These are phyloP conservation scores for Acanthochlamys bracteata DNA, from an alignment of 106 monocot genomes.

Conservation along the genomic window DNA sequence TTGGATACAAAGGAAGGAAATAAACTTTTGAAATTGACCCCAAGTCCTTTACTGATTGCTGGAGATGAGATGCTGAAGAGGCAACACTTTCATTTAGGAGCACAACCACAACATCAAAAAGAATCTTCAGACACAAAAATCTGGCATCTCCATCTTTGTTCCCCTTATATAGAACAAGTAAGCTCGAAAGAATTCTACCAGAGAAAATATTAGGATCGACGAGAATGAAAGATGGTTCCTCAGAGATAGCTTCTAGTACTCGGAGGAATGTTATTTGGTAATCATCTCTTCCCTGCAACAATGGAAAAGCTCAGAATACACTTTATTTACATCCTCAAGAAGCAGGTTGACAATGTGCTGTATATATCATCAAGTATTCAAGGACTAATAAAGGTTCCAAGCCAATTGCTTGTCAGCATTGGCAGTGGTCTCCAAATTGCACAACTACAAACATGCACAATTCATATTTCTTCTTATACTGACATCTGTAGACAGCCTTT, in stretches of 20 bases:
- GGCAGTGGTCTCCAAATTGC: too few relatives aligned
- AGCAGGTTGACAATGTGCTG: too few relatives aligned
- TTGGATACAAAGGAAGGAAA: constrained; percentile 84
- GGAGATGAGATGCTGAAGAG: constrained; percentile 14
- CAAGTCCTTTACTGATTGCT: constrained; percentile 32
- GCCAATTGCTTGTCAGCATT: too few relatives aligned
- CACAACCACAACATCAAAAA: constrained; percentile 73
- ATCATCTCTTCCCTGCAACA: constrained; percentile 87
- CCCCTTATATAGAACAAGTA: constrained; percentile 67
- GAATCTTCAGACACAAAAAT: constrained; percentile 86
- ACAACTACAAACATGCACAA: too few relatives aligned
- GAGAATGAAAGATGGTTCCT: constrained; percentile 59
- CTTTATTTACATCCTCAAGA: too few relatives aligned
- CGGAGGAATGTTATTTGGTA: constrained; percentile 81
- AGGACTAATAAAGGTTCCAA: too few relatives aligned
- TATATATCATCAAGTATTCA: neutral
- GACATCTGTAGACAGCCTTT: too few relatives aligned
- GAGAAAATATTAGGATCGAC: constrained; percentile 54
- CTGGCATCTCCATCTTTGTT: constrained; percentile 96
- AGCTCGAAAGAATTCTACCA: constrained; percentile 61
- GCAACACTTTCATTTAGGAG: constrained; percentile 40
- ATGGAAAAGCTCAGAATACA: too few relatives aligned
- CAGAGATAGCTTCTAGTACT: constrained; percentile 68
- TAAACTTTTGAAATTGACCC: constrained; percentile 43
- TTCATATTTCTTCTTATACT: too few relatives aligned